Conservation (phyloP, 2,329 filamentous ascomycete species). For the Pseudogymnoascus sp. region DNA sequence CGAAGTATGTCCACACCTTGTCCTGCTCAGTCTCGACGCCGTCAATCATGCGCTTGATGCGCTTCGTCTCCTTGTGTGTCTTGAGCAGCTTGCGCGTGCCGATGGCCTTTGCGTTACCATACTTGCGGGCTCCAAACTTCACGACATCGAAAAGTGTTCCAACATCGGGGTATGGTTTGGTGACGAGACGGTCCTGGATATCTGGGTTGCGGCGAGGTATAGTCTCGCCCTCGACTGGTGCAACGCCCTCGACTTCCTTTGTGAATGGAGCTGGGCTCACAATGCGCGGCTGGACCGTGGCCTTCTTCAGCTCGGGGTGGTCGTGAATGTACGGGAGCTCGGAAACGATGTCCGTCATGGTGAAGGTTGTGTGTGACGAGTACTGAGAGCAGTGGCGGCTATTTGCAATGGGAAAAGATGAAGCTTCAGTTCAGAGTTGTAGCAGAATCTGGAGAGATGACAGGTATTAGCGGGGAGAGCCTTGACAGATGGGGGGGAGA, state of each 20-base stretch:
- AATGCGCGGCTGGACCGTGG: conserved; percentile 24
- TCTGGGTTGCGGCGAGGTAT: conserved; percentile 52
- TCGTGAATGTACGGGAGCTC: conserved; percentile 4
- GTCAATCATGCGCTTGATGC: conserved; percentile 59
- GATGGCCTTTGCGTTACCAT: conserved; percentile 57
- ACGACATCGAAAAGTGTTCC: conserved; percentile 71
- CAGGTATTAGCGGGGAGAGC: not conserved
- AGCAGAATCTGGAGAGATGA: not conserved
- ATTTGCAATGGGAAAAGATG: not conserved
- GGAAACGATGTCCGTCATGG: conserved; percentile 7
- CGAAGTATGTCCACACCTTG: conserved; percentile 85
- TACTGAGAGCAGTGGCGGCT: not conserved
- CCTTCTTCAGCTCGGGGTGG: conserved; percentile 22
- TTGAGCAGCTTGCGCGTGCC: conserved; percentile 68
- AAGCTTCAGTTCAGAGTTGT: not conserved
- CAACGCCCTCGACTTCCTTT: conserved; percentile 49
- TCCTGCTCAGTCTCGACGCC: conserved; percentile 72
- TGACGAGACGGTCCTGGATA: conserved; percentile 51
- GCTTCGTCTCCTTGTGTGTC: conserved; percentile 72
- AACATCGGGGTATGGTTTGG: conserved; percentile 50
- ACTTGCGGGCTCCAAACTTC: conserved; percentile 56
- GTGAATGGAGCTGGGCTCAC: conserved; percentile 48
- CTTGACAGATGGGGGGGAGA: not conserved
- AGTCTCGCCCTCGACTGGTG: conserved; percentile 59
- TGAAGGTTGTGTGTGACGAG: conserved; percentile 3